Base-by-base conservation (phyloP, 257 asterid genomes). In the Leptodermis oblonga region DNA sequence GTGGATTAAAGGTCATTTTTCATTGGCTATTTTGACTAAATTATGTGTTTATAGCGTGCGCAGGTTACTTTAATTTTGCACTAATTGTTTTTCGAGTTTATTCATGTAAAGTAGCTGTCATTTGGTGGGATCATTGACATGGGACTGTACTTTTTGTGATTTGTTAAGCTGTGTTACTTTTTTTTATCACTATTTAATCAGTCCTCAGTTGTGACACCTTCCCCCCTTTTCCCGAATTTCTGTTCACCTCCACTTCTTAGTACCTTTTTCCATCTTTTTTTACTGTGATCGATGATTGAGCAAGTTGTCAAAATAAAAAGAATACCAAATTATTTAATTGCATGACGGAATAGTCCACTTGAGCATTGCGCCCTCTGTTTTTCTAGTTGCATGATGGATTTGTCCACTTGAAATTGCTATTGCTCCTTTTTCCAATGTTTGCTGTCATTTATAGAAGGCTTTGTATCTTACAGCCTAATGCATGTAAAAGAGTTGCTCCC, bases 1-100 rank as follows among this genome's bases (percentile, higher is more conserved):
- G 74, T 80, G 79, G 77, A 71, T 78, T 80, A 76, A 75, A 70
- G 79, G 74, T 75, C 74, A 72, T 53, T 76, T 33, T 51, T 76
- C 78, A 74, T 78, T 82, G 67, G 68, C 62, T 83, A 77, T 82
- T 88, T 88, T 87, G 89, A 87, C 89, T 83, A 63, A 85, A 86
- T 86, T 80, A 92, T 89, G 82, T 72, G 71, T 78, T 53, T 68
- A 75, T 77, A 79, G 86, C 77, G 76, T 60, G 72, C 63, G 67
- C 71, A 65, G 69, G 42, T 66, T 73, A 59, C 77, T 78, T 67
- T 76, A 67, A 64, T 64, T 54, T 71, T 41, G 23, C 74, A 80
- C 87, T 84, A 20, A n/a, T 86, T 79, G 82, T 78, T 88, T 82
- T 84, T 84, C 80, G 64, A 56, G 78, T 73, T 84, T 75, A 74